Evolutionary conservation across 2,329 filamentous ascomycete species (phyloP).

Genomic region (Dactylellina sp.): DNA sequence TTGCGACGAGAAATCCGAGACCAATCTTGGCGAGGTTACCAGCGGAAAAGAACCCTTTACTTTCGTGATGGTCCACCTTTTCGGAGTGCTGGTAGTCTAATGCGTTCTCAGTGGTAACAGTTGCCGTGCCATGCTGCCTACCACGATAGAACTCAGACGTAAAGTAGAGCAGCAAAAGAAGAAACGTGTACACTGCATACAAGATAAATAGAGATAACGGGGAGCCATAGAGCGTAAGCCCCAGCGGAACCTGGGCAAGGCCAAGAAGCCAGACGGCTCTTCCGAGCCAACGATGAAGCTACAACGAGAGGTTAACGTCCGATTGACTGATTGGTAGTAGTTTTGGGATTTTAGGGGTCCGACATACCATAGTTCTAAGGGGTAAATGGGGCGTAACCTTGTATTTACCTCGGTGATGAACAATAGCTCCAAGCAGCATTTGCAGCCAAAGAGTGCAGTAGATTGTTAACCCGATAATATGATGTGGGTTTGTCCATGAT

Average conservation of each 20-base stretch:
- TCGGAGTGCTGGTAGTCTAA: conserved; percentile 49
- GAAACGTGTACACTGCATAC: conserved; percentile 80
- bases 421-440: conserved; percentile 75
- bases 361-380: conserved; percentile 50
- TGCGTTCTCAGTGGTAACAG: conserved; percentile 48
- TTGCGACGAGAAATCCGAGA: conserved; percentile 47
- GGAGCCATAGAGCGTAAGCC: conserved; percentile 90
- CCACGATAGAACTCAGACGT: conserved; percentile 72
- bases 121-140: conserved; percentile 48
- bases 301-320: conserved; percentile 65
- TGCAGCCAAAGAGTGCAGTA: conserved; percentile 80
- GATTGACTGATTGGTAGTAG: conserved; percentile 3
- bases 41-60: conserved; percentile 23
- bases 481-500: conserved; percentile 79
- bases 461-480: conserved; percentile 83
- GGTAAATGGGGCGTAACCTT: conserved; percentile 52
- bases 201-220: conserved; percentile 86
- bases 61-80: conserved; percentile 31
- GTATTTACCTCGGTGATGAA: conserved; percentile 63
- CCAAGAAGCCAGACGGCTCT: conserved; percentile 81
- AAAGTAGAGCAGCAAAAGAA: conserved; percentile 81
- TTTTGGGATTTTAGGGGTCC: no score
- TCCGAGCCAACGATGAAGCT: conserved; percentile 90
- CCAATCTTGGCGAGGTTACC: conserved; percentile 49
- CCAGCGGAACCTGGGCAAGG: conserved; percentile 86